A percentile compares a stretch with the other conserved stretches of the same genome.
These are phyloP conservation scores for Auricularia cornea DNA, from an alignment of 768 basidiomycete species.

Conservation along the genomic window DNA sequence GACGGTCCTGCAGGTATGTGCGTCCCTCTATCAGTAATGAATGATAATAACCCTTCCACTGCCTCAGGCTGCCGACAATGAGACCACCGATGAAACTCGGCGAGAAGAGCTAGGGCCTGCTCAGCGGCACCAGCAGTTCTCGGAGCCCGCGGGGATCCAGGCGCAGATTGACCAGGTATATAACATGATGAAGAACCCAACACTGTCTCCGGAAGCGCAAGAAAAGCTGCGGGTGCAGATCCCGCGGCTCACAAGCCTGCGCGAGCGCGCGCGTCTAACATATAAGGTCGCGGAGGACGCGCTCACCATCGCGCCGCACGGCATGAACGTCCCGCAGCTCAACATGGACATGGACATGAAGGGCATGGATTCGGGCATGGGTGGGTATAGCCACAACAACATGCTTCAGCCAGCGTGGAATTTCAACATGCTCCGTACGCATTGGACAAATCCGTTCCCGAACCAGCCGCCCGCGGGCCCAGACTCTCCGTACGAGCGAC, in stretches of 20 bases:
- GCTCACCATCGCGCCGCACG: slow-evolving; percentile 5
- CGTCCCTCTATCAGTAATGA: slow-evolving; percentile 5
- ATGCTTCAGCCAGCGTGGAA: slow-evolving; percentile 7
- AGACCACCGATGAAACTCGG: neutral
- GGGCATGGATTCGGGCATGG: slow-evolving; percentile 1
- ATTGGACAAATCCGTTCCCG: slow-evolving; percentile 42
- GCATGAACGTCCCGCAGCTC: slow-evolving; percentile 9
- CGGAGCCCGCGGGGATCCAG: slow-evolving; percentile 76
- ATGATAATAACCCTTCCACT: neutral
- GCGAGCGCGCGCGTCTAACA: slow-evolving; percentile 71
- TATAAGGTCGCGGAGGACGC: slow-evolving; percentile 31
- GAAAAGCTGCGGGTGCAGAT: slow-evolving; percentile 78
- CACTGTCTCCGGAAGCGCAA: slow-evolving; percentile 61
- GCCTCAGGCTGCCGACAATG: neutral
- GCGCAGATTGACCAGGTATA: slow-evolving; percentile 77
- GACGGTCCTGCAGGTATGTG: slow-evolving; percentile 10
- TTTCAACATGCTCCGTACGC: slow-evolving; percentile 34
- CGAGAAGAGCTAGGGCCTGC: neutral
- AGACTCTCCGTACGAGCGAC: slow-evolving; percentile 81
- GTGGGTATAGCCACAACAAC: neutral
- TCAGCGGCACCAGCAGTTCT: slow-evolving; percentile 50
- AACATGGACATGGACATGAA: too few species aligned
- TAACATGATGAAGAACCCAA: slow-evolving; percentile 70
- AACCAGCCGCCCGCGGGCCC: slow-evolving; percentile 59
- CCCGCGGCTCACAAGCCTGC: slow-evolving; percentile 69